These are phyloP conservation scores for Zoysia matrella DNA, from an alignment of 202 grass and related monocot species.

Conservation along the genomic window DNA sequence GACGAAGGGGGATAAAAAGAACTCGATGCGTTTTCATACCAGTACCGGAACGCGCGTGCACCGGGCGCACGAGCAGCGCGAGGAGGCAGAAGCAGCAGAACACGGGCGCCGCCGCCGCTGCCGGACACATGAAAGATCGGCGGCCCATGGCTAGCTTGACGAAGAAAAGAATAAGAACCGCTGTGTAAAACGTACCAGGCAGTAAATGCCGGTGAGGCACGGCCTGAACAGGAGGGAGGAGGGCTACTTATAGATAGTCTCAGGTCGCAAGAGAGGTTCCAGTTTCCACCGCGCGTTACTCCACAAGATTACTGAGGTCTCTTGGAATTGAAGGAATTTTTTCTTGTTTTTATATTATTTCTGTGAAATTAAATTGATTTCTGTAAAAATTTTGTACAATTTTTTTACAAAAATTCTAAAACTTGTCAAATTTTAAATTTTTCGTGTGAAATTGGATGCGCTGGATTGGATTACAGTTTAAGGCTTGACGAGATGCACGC, in stretches of 20 bases:
- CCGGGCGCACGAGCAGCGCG: background rate
- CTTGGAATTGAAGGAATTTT: background rate
- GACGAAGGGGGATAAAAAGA: no score
- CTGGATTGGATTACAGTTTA: background rate
- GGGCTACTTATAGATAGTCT: constrained; percentile 24
- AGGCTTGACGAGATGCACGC: constrained; percentile 32
- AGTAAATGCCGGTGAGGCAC: background rate
- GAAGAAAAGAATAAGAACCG: constrained; percentile 12
- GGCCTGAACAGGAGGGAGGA: no score
- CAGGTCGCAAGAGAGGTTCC: background rate
- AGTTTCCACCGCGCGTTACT: background rate
- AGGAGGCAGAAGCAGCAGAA: background rate
- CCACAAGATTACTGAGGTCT: no score
- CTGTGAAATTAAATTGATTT: no score
- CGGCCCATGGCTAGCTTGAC: constrained; percentile 3
- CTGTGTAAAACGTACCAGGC: constrained; percentile 5
- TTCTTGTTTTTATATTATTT: no score
- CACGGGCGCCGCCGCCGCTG: background rate
- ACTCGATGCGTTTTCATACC: background rate
- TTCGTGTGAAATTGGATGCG: no score
- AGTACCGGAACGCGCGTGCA: constrained; percentile 26
- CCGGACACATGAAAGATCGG: constrained; percentile 30
- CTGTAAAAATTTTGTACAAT: no score
- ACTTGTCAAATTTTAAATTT: no score
- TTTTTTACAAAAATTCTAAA: no score